Conservation (phyloP, 345 rosid genomes). For the Linum trigynum region DNA sequence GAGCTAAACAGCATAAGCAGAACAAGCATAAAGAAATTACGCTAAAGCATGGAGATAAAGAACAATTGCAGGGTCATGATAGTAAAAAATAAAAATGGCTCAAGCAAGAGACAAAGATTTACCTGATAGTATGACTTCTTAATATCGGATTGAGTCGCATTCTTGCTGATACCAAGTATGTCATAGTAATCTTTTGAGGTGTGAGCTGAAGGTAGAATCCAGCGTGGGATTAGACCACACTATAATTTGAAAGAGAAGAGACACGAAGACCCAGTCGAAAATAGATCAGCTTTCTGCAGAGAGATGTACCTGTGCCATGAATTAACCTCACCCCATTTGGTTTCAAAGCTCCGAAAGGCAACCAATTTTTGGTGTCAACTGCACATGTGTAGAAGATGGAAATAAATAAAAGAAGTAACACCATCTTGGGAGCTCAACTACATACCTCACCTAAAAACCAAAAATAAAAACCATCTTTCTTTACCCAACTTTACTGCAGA, state of each 20-base stretch:
- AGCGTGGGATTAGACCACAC: not conserved
- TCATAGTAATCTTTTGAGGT: conserved; percentile 72
- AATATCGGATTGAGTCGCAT: conserved; percentile 66
- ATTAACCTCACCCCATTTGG: conserved; percentile 39
- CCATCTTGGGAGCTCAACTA: not conserved
- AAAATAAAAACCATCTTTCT: no score
- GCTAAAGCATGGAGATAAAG: not conserved
- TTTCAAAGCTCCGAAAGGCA: conserved; percentile 38
- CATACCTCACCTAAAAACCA: no score
- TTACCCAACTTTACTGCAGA: no score
- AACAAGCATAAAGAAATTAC: not conserved
- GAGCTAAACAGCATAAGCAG: conserved; percentile 33
- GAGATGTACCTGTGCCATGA: conserved; percentile 70
- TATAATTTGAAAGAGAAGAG: not conserved
- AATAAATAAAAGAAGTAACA: no score
- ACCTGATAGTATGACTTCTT: conserved; percentile 97
- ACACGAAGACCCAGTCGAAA: not conserved
- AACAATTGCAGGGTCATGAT: conserved; percentile 5
- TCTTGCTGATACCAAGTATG: conserved; percentile 73
- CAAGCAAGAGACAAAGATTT: conserved; percentile 10
- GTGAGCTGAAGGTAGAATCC: conserved; percentile 25
- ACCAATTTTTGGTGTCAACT: conserved; percentile 38
- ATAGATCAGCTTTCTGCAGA: not conserved
- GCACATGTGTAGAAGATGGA: conserved; percentile 14
- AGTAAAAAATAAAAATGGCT: not conserved